Evolutionary conservation across 305 asterid species (phyloP).

Genomic region (Andrographis paniculata): DNA sequence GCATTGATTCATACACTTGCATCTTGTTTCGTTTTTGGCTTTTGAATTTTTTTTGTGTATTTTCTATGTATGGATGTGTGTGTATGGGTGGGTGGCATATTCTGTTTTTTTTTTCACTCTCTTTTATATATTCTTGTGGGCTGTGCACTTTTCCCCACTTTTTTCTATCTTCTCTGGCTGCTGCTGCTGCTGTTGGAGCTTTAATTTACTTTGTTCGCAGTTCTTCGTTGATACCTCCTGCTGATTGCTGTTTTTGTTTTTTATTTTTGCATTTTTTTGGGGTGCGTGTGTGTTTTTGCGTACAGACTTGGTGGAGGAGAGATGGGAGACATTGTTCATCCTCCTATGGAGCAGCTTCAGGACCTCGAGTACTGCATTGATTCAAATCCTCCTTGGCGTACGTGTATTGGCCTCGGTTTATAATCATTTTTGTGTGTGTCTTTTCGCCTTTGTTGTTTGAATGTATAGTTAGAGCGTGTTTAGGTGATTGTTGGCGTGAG

Average conservation of each 20-base stretch:
- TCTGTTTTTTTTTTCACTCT: neutral
- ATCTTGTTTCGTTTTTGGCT: too few species aligned
- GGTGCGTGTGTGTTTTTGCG: conserved; percentile 9
- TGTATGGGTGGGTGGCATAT: neutral
- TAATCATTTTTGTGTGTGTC: neutral
- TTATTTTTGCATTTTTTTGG: neutral
- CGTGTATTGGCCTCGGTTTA: conserved; percentile 14
- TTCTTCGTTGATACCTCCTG: conserved; percentile 16
- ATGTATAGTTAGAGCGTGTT: too few species aligned
- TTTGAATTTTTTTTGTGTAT: too few species aligned
- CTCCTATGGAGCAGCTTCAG: conserved; percentile 95
- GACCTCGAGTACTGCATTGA: conserved; percentile 99
- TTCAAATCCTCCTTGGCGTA: conserved; percentile 99
- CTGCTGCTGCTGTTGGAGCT: neutral
- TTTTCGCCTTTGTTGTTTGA: neutral
- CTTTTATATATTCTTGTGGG: neutral
- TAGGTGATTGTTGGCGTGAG: too few species aligned
- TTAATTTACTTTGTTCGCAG: conserved; percentile 30
- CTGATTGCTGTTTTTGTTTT: neutral
- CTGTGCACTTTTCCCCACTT: conserved; percentile 1
- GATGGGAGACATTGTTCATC: conserved; percentile 79
- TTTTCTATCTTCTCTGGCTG: neutral
- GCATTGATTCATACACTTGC: too few species aligned
- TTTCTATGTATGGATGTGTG: too few species aligned
- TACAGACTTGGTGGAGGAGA: too few species aligned